Evolutionary conservation across 148 eudicot species (phyloP).

Genomic region (Silene latifolia): DNA sequence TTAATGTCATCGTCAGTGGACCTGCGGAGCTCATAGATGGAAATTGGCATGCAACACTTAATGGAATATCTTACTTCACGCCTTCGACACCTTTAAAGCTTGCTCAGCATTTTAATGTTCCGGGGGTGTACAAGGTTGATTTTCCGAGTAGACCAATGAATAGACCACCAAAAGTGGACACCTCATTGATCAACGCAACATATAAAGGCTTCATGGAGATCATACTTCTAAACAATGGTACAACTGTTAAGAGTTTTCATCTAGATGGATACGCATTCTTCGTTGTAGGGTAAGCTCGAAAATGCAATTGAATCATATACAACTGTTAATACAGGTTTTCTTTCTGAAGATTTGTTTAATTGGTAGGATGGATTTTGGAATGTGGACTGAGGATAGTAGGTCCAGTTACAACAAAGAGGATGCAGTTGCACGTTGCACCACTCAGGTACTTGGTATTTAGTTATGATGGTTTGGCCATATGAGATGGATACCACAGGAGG

Average conservation of each 20-base stretch:
- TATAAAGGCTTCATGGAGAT: constrained; percentile 91
- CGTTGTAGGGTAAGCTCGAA: constrained; percentile 78
- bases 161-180: constrained; percentile 73
- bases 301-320: background rate
- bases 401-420: constrained; percentile 83
- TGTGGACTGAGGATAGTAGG: constrained; percentile 92
- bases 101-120: constrained; percentile 77
- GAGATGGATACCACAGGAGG: no score
- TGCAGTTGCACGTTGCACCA: constrained; percentile 93
- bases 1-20: constrained; percentile 63
- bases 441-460: constrained; percentile 37
- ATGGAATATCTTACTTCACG: constrained; percentile 75
- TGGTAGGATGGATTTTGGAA: constrained; percentile 83
- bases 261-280: constrained; percentile 93
- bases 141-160: constrained; percentile 81
- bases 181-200: constrained; percentile 81
- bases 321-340: background rate
- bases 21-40: constrained; percentile 79
- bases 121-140: constrained; percentile 87
- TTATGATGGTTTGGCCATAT: no score
- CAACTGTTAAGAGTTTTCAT: constrained; percentile 78
- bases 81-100: constrained; percentile 87
- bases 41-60: constrained; percentile 74
- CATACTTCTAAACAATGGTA: constrained; percentile 77
- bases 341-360: constrained; percentile 5